Evolutionary conservation across 2,329 filamentous ascomycete genomes (phyloP).

Genomic region (Beauveria medogensis): DNA sequence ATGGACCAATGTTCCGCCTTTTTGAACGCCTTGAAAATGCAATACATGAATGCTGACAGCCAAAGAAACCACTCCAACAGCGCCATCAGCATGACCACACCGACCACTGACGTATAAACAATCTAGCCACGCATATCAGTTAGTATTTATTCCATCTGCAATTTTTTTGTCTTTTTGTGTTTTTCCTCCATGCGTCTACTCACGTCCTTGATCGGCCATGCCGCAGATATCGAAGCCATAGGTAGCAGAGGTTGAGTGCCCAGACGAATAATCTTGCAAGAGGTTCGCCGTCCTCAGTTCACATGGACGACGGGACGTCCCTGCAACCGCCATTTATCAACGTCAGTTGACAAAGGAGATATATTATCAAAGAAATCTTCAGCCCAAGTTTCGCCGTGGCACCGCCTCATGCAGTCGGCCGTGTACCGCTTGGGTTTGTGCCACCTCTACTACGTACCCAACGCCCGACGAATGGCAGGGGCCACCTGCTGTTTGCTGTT

Average conservation of each 20-base stretch:
- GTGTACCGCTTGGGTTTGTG: background rate
- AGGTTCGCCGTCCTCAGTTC: background rate
- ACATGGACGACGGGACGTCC: background rate
- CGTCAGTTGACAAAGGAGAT: background rate
- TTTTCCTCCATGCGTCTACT: conserved; percentile 12
- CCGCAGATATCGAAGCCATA: background rate
- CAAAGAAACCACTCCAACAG: conserved; percentile 91
- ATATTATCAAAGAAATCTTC: background rate
- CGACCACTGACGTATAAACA: conserved; percentile 74
- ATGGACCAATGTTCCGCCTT: conserved; percentile 89
- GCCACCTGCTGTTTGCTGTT: conserved; percentile 7
- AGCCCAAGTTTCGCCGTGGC: background rate
- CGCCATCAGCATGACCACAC: conserved; percentile 73
- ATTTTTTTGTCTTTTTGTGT: background rate
- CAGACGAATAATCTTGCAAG: background rate
- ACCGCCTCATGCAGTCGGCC: background rate
- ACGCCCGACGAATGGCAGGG: conserved; percentile 1
- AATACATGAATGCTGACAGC: conserved; percentile 91
- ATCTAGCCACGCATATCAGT: conserved; percentile 50
- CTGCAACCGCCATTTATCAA: conserved; percentile 2
- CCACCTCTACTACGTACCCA: background rate
- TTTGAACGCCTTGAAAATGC: conserved; percentile 74
- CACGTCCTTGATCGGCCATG: conserved; percentile 43
- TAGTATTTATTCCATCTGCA: background rate
- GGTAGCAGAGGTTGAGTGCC: background rate